A percentile compares a stretch with the other conserved stretches of the same genome.
phyloP scores from a whole-genome alignment of 2,329 filamentous ascomycete species.

The Cordyceps cateniannulata region DNA sequence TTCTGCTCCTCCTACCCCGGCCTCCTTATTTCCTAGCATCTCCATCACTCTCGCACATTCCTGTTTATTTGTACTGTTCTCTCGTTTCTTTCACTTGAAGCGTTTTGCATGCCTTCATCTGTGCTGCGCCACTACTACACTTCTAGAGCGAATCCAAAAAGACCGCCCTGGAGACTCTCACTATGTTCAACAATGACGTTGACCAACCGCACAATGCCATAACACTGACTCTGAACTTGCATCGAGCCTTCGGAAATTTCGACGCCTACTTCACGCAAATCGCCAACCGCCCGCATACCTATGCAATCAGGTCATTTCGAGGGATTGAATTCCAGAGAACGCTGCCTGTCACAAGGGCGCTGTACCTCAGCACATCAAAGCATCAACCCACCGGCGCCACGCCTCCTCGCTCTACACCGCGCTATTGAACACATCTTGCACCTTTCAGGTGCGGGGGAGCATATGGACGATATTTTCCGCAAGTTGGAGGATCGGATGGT shows the following conservation, averaged over 20 bases:
- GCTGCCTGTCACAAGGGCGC: conserved; percentile 24
- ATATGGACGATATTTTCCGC: conserved; percentile 24
- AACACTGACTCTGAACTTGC: conserved; percentile 16
- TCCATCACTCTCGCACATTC: too few species aligned
- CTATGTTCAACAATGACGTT: conserved; percentile 32
- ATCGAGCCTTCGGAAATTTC: conserved; percentile 18
- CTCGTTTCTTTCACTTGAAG: too few species aligned
- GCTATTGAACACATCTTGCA: conserved; percentile 28
- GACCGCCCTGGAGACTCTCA: conserved; percentile 30
- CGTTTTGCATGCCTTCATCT: too few species aligned
- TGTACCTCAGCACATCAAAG: conserved; percentile 18
- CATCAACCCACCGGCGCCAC: conserved; percentile 26
- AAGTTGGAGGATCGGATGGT: not conserved
- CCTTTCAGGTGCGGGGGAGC: conserved; percentile 24
- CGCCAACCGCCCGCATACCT: too few species aligned
- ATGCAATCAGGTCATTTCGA: conserved; percentile 18
- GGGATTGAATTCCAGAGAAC: not conserved
- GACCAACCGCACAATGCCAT: conserved; percentile 33
- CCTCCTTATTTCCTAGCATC: too few species aligned
- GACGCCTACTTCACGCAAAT: too few species aligned
- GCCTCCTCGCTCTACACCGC: conserved; percentile 26
- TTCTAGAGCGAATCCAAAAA: too few species aligned
- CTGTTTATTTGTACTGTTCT: too few species aligned
- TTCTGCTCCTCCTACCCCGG: too few species aligned
- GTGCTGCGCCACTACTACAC: too few species aligned